These are phyloP conservation scores for Middelhovenomyces tepae DNA, from an alignment of 805 yeast species.

Conservation along the genomic window DNA sequence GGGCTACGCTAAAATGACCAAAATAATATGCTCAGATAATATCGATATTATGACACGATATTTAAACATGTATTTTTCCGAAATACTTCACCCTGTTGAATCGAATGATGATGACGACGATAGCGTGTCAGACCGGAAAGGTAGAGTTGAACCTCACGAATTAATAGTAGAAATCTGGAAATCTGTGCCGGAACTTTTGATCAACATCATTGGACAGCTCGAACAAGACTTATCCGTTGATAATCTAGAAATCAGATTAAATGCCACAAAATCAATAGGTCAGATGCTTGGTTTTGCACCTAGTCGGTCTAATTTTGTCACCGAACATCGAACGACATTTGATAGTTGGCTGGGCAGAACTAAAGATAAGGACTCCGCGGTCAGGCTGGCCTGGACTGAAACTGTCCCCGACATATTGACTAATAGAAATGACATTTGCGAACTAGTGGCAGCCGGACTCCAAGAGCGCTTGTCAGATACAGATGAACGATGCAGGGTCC, in stretches of 20 bases:
- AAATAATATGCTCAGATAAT: conserved; percentile 60
- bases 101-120: conserved; percentile 17
- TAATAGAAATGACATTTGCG: conserved; percentile 32
- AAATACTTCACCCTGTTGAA: conserved; percentile 32
- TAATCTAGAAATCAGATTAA: conserved; percentile 48
- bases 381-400: conserved; percentile 64
- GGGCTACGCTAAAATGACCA: conserved; percentile 33
- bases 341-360: conserved; percentile 66
- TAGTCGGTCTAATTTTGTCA: conserved; percentile 48
- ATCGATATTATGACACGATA: conserved; percentile 67
- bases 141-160: conserved; percentile 50
- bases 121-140: conserved; percentile 13
- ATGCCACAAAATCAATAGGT: conserved; percentile 72
- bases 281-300: conserved; percentile 43
- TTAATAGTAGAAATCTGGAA: conserved; percentile 66
- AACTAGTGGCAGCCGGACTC: conserved; percentile 33
- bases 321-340: conserved; percentile 53
- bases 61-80: conserved; percentile 72
- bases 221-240: conserved; percentile 68
- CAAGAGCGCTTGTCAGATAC: conserved; percentile 64
- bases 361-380: conserved; percentile 55
- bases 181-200: conserved; percentile 62
- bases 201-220: conserved; percentile 66
- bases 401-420: conserved; percentile 42
- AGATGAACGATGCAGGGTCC: conserved; percentile 61